These are phyloP conservation scores for Strobilomyces echinocephalus DNA, from an alignment of 768 basidiomycete species.

Conservation along the genomic window DNA sequence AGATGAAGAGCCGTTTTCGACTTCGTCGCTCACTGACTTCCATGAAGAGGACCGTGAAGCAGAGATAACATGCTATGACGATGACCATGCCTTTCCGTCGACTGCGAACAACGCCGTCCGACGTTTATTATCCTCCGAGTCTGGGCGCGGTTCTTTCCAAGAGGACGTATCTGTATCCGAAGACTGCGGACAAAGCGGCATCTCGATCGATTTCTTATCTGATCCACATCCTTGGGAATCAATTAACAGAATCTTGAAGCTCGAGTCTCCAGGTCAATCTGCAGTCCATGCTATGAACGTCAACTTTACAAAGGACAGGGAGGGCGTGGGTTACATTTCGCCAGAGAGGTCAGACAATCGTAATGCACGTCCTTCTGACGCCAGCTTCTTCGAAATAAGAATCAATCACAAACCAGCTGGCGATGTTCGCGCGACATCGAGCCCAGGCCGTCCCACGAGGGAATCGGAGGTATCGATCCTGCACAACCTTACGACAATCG, in stretches of 20 bases:
- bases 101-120: neutral
- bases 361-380: neutral
- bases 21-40: neutral
- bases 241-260: constrained; percentile 26
- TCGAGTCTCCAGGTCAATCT: constrained; percentile 4
- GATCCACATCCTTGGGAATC: constrained; percentile 31
- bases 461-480: neutral
- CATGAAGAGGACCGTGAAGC: neutral
- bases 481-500: neutral
- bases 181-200: neutral
- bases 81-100: neutral
- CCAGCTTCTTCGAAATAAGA: neutral
- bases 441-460: neutral
- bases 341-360: neutral
- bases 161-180: neutral
- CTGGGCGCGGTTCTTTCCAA: neutral
- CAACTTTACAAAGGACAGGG: constrained; percentile 19
- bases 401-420: neutral
- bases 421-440: neutral
- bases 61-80: neutral
- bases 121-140: neutral
- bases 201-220: constrained; percentile 25
- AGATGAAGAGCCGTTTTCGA: neutral
- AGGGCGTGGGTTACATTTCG: constrained; percentile 26
- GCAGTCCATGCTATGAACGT: constrained; percentile 1